These are phyloP conservation scores for Pseudocercospora vitis DNA, from an alignment of 2,329 filamentous ascomycete genomes.

Conservation along the genomic window DNA sequence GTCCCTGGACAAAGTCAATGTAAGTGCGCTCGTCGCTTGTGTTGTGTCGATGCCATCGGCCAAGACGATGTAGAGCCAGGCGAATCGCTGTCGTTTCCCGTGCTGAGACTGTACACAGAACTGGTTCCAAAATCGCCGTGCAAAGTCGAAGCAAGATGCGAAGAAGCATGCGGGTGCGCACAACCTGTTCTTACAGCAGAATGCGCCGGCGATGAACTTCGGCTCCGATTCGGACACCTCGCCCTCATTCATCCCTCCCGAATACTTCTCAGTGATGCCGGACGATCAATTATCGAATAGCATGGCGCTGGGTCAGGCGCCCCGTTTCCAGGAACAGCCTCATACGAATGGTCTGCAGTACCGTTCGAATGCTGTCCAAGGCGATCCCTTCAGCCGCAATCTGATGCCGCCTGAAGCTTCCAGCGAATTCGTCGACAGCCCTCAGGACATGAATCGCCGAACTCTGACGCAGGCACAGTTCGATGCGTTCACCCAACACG, in stretches of 20 bases:
- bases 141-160: conserved; percentile 54
- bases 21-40: conserved; percentile 37
- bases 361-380: neutral
- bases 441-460: conserved; percentile 38
- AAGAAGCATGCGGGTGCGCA: conserved; percentile 45
- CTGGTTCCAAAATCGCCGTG: conserved; percentile 56
- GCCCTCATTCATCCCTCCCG: conserved; percentile 33
- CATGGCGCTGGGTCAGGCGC: conserved; percentile 9
- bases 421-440: conserved; percentile 34
- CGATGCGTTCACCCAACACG: conserved; percentile 37
- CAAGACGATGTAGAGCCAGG: neutral
- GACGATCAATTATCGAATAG: conserved; percentile 21
- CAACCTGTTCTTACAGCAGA: conserved; percentile 30
- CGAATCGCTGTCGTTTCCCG: neutral
- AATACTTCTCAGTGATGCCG: conserved; percentile 38
- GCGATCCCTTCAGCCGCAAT: conserved; percentile 17
- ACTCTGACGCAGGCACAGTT: conserved; percentile 42
- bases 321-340: conserved; percentile 18
- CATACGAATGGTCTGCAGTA: conserved; percentile 14
- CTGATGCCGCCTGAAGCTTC: conserved; percentile 12
- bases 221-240: conserved; percentile 37
- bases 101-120: conserved; percentile 46
- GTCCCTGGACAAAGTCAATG: conserved; percentile 55
- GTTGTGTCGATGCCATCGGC: neutral
- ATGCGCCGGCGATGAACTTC: conserved; percentile 24